Base-by-base conservation (phyloP, 2,329 filamentous ascomycete genomes). In the Verticillium klebahnii region DNA sequence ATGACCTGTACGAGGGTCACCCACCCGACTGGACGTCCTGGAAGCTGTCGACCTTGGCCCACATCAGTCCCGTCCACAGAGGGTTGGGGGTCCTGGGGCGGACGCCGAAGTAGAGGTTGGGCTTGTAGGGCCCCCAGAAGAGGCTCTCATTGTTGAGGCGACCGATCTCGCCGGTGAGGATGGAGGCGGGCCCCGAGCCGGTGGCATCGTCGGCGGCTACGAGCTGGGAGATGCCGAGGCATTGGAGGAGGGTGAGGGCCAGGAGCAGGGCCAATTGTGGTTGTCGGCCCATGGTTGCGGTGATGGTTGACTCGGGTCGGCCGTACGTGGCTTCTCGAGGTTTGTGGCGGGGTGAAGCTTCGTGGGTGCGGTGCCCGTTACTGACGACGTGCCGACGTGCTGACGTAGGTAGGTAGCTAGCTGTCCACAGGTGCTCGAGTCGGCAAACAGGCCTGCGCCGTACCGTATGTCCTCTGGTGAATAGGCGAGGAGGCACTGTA, bases 71-170 rank as follows among this genome's bases (percentile, higher is more conserved):
- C 2, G 91, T 88, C 75, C 89, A 87, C 67, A 98, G 75, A 69
- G 91, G 93, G 72, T 93, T 88, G 0, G 93, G 90, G 58, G 94
- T 82, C 62, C 93, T 85, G 56, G 94, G 92, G 23, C 92, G 85
- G 39, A 97, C 85, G 2, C 94, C 94, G 79, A 98, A 98, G 77
- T 97, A 98, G 55, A 98, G 77, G 71, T 97, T 97, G 0, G 94
- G 90, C 68, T 92, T 87, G 78, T 98, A 99, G 1, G 95, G 92
- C 0, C 95, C 95, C 95, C 95, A 99, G 79, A 98, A 82, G 69
- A 99, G 82, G 71, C 90, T 94, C 71, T 96, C 85, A 75, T 98
- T 97, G 71, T 85, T 86, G 65, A 80, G 72, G 15, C 81, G 81
- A 37, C 76, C 79, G 63, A 84, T 76, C 69, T 85, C 82, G 64